Base-by-base conservation (phyloP, 2,329 filamentous ascomycete species). In the Aspergillus sp. region DNA sequence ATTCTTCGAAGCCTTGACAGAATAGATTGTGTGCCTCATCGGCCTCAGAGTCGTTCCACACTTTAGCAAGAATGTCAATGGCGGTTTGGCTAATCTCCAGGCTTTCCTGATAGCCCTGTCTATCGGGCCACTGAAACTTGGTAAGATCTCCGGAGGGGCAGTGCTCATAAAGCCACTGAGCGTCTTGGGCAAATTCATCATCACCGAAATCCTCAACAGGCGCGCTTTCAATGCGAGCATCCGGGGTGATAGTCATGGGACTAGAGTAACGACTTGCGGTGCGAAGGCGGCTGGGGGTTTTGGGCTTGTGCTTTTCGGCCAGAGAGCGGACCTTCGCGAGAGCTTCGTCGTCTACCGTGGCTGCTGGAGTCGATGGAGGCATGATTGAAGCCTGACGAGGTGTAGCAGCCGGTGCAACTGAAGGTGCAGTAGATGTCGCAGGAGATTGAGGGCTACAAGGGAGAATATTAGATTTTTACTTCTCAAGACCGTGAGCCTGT, bases 301-400 rank as follows among this genome's bases (percentile, higher is more conserved):
- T 77, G 0, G 78, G 78, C 50, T 76, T 77, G 67, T 78, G 78
- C 49, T 75, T 76, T 61, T 78, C 72, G 2, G 75, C 75, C 49
- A 72, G 71, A 47, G 70, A 70, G 46, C 75, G 72, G 50, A 68
- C 73, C 54, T 70, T 72, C n/a, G 68, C 73, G n/a, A 77, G 69
- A 18, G 73, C 72, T 16, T 67, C 62, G 10, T 65, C 62, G 31
- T 71, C 67, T 51, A 66, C 54, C 31, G 66, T 66, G 10, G 63
- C 63, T n/a, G 68, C 63, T 16, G 68, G 62, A 11, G 70, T 66
- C 20, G 60, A 59, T 2, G 62, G 61, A 31, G 64, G 59, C 31
- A 65, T 53, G 26, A 56, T 55, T 20, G 60, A 57, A 22, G 61
- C 58, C 29, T 56, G 61, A 32, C 53, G 62, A 52, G 61, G 58